Evolutionary conservation across 169 alveolate genomes (phyloP), one percentile per base, ranked within the genome.

Genomic region (Eimeria falciformis): DNA sequence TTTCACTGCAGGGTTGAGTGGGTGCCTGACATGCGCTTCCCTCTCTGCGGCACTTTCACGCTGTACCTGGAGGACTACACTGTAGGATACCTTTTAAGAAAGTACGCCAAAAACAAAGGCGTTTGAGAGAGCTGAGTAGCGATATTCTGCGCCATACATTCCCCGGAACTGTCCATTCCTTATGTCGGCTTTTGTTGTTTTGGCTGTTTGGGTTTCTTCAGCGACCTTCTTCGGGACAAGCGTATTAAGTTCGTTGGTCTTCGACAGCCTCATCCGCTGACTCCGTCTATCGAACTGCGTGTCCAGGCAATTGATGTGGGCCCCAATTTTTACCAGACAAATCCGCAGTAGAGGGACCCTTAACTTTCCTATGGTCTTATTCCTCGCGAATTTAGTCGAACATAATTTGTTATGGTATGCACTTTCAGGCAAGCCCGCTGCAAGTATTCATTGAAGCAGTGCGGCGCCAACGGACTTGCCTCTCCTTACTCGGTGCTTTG

Each of bases 191-290:
- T 50, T 14, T 50, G 58, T 14, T 50, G 58, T 14, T 50, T 7
- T 14, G 7, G 58, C 58, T 62, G 68, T 0, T 6, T 50, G 11
- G 21, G n/a, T 66, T 50, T n/a, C 55, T 62, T 53, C 87, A 96
- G 97, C 25, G 97, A 97, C 69, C 92, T 98, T 5, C 94, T 97
- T 43, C 93, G 95, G 86, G 99, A 98, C 69, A 96, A 96, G 53
- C 94, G 96, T 18, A 98, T 97, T 43, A 96, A 97, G 58, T 98
- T 97, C 91, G 98, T 98, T 12, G 99, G 99, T 21, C 97, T 97
- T 94, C 94, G 97, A 62, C 96, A 96, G 46, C 99, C 99, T 9
- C 99, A 98, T 78, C 99, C 99, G 27, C 95, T 98, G 23, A 99
- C 97, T 73, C 96, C 96, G 17, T 71, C 81, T 23, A 75, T 90